phyloP scores from a whole-genome alignment of 1,284 basidiomycete species.

The Ustilago sp. region DNA sequence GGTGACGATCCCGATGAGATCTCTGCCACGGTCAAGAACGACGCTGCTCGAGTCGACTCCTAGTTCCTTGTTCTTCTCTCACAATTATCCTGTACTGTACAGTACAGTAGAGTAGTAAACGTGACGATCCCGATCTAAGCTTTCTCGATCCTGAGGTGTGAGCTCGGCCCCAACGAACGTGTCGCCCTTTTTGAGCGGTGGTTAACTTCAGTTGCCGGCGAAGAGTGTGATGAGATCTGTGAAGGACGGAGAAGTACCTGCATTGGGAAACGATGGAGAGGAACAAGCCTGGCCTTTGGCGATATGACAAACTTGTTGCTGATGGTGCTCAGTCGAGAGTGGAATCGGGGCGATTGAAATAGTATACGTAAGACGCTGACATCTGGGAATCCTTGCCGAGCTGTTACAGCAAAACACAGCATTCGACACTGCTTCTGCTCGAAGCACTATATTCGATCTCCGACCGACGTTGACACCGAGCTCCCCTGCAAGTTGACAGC shows the following conservation, averaged over 20 bases:
- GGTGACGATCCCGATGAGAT: conserved; percentile 3
- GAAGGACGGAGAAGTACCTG: too few species aligned
- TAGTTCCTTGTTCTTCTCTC: neutral
- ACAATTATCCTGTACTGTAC: neutral
- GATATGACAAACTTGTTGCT: too few species aligned
- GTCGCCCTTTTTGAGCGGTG: too few species aligned
- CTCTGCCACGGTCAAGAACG: conserved; percentile 1
- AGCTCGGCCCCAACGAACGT: too few species aligned
- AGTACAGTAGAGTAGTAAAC: neutral
- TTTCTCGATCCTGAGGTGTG: neutral
- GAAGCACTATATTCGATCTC: neutral
- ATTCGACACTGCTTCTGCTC: neutral
- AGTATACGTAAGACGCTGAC: neutral
- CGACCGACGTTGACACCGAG: conserved; percentile 6
- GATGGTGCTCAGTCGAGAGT: too few species aligned
- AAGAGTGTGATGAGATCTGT: too few species aligned
- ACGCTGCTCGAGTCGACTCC: neutral
- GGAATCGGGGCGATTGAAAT: neutral
- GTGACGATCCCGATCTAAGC: neutral
- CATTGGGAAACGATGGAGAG: too few species aligned
- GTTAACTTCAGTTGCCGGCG: too few species aligned
- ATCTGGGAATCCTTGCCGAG: conserved; percentile 1
- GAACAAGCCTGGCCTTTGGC: too few species aligned
- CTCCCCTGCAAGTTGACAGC: neutral
- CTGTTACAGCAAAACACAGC: conserved; percentile 3